Evolutionary conservation across 441 rosid species (phyloP), one percentile per base, ranked within the genome.

Genomic region (Jatropha multifida): DNA sequence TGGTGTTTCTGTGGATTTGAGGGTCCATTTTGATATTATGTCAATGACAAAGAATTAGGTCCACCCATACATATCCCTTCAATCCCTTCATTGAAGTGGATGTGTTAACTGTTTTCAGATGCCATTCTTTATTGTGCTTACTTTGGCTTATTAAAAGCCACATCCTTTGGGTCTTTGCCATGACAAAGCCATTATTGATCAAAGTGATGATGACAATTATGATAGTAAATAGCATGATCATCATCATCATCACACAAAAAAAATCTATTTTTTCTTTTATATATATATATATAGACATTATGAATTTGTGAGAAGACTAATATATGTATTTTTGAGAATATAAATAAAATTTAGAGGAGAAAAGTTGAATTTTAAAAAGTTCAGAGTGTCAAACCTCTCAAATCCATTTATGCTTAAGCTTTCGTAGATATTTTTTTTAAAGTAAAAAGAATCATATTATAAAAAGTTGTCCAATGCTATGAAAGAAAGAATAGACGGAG

Each of bases 1-100:
- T 44, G 5, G 48, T 44, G 48, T 32, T 32, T 0, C 15, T 13
- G 44, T 11, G 23, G 46, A 63, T 63, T 63, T 65, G 26, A 58
- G 69, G 69, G 69, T 42, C 69, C 69, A 65, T 41, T 7, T 14
- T 40, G 44, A 63, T 63, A 37, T 63, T 37, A 63, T 37, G 67
- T 7, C 20, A 63, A 15, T 17, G 32, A 32, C 1, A 63, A 17
- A 4, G 8, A 14, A 5, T 0, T 13, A 63, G 46, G 44, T 4
- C 46, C 23, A 2, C 11, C 48, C 46, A 14, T 15, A 32, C 2
- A 60, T 63, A 15, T 37, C 67, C 49, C 14, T 65, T 65, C 51
- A 41, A 18, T 65, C 51, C 27, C 8, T 41, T 18, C 7, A 9
- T 41, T 65, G 68, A 65, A 41, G 14, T 14, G 3, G 69, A 65